phyloP scores from a whole-genome alignment of 2,329 filamentous ascomycete genomes.

The Coniochaeta ligniaria region DNA sequence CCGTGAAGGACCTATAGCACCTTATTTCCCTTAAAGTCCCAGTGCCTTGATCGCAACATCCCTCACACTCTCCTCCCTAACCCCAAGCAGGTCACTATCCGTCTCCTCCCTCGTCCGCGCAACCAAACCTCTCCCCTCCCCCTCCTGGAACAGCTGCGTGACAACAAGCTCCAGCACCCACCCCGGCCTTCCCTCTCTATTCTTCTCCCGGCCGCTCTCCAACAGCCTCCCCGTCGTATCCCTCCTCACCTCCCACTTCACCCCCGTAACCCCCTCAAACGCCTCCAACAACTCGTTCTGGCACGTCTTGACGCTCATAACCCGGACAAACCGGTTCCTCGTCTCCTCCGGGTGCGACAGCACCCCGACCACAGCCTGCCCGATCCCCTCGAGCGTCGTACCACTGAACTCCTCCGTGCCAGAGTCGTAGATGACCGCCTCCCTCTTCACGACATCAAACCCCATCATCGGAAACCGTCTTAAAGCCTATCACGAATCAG shows the following conservation, averaged over 20 bases:
- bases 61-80: background rate
- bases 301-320: slow-evolving; percentile 34
- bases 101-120: background rate
- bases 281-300: slow-evolving; percentile 33
- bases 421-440: slow-evolving; percentile 37
- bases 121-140: background rate
- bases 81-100: background rate
- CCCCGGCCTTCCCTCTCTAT: background rate
- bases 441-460: slow-evolving; percentile 32
- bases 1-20: too few species aligned
- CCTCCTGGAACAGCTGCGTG: background rate
- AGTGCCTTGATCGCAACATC: background rate
- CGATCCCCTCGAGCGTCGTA: slow-evolving; percentile 40
- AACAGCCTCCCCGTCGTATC: background rate
- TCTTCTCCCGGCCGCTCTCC: background rate
- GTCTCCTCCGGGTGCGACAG: slow-evolving; percentile 43
- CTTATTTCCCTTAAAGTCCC: background rate
- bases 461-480: slow-evolving; percentile 21
- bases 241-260: background rate
- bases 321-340: slow-evolving; percentile 39
- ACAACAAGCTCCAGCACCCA: background rate
- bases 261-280: background rate
- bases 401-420: slow-evolving; percentile 40
- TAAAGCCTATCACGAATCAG: background rate
- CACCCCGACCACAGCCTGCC: slow-evolving; percentile 38